phyloP scores from a whole-genome alignment of 768 basidiomycete genomes.

The Cystobasidium ongulense region DNA sequence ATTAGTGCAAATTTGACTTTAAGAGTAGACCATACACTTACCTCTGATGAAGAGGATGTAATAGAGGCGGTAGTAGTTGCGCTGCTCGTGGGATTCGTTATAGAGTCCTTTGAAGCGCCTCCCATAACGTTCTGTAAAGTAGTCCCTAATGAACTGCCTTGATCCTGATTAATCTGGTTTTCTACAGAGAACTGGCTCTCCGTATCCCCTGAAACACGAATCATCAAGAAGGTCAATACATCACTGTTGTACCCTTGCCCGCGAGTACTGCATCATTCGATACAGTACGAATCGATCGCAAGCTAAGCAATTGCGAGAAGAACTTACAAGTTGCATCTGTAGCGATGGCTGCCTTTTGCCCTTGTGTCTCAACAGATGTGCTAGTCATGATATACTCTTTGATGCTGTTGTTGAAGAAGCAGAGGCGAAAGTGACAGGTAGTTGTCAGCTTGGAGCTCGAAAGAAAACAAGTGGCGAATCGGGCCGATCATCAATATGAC shows the following conservation, averaged over 20 bases:
- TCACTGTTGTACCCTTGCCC: neutral
- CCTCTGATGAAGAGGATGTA: neutral
- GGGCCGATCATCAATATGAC: neutral
- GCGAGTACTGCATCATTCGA: too few species aligned
- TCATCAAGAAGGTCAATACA: neutral
- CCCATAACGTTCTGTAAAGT: neutral
- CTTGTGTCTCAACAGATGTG: neutral
- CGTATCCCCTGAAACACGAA: constrained; percentile 3
- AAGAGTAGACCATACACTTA: too few species aligned
- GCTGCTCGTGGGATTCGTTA: neutral
- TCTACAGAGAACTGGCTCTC: constrained; percentile 11
- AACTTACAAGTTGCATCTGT: constrained; percentile 22
- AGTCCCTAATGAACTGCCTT: neutral
- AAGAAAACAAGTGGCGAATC: neutral
- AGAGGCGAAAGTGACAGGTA: neutral
- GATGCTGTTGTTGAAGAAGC: neutral
- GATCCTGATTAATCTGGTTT: constrained; percentile 22
- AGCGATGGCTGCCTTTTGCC: neutral
- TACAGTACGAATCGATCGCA: too few species aligned
- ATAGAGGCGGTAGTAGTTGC: neutral
- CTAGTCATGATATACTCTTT: neutral
- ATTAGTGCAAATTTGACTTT: neutral
- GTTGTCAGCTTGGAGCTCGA: neutral
- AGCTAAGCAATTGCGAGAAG: too few species aligned
- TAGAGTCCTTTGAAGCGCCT: neutral